phyloP scores from a whole-genome alignment of 2,329 filamentous ascomycete species.

The Ophiostoma sp. region DNA sequence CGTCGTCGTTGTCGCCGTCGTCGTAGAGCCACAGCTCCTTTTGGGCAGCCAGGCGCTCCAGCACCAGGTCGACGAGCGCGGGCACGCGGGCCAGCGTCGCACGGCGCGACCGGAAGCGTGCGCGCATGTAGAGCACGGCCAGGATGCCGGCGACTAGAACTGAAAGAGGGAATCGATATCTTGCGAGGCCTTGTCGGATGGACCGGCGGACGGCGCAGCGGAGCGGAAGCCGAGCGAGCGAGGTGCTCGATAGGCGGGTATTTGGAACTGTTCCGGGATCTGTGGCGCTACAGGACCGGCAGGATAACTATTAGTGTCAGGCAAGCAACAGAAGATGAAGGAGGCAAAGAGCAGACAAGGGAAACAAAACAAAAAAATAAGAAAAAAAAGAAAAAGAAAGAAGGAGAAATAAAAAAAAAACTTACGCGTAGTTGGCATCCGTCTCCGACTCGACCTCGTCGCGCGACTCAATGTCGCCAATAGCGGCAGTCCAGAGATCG shows the following conservation, averaged over 20 bases:
- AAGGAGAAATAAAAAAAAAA: conserved; percentile 29
- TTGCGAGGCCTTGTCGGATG: conserved; percentile 72
- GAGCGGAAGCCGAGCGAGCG: conserved; percentile 88
- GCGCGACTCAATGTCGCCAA: conserved; percentile 62
- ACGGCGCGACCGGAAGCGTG: conserved; percentile 57
- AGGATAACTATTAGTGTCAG: conserved; percentile 76
- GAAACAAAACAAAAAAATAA: conserved; percentile 11
- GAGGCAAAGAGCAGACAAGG: conserved; percentile 4
- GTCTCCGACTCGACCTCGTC: conserved; percentile 54
- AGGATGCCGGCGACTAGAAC: conserved; percentile 50
- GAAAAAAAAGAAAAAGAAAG: conserved; percentile 4
- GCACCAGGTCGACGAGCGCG: conserved; percentile 72
- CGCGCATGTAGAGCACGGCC: conserved; percentile 57
- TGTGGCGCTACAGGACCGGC: conserved; percentile 66
- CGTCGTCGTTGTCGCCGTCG: conserved; percentile 27
- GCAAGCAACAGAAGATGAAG: conserved; percentile 12
- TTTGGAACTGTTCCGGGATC: conserved; percentile 56
- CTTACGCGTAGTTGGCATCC: conserved; percentile 48
- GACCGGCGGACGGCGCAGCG: conserved; percentile 72
- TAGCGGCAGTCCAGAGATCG: conserved; percentile 71
- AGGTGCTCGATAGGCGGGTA: conserved; percentile 71
- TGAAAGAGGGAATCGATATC: conserved; percentile 82
- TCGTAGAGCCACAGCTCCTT: conserved; percentile 67
- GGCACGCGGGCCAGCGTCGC: conserved; percentile 70
- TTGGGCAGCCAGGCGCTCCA: conserved; percentile 75